Evolutionary conservation across 768 basidiomycete genomes (phyloP), one percentile per base, ranked within the genome.

Genomic region (Leccinum fibrillosum): DNA sequence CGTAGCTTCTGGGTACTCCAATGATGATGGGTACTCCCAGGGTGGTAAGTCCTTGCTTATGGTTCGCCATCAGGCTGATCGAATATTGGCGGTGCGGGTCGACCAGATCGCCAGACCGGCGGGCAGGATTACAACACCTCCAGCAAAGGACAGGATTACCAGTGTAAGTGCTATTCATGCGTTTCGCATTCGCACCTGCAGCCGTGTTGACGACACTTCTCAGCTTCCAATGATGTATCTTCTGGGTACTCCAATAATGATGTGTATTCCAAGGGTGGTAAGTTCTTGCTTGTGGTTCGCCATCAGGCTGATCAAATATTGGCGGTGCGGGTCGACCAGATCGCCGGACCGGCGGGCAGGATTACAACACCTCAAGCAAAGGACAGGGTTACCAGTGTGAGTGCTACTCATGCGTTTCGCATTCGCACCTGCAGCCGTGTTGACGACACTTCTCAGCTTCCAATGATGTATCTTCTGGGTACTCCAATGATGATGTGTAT

Each of bases 161-260:
- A 17, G 15, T 64, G 37, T 39, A 8, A 39, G 37, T 39, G 37
- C 37, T 39, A 9, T 15, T 37, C 5, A 4, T 39, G 8, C 17
- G 1, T 39, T 39, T 39, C 37, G 45, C 7, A 37, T 4, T 4
- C 4, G 32, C 6, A 6, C 13, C 44, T 3, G 44, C 19, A 45
- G 6, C 15, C 35, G 0, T 37, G 6, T 37, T 37, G 15, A 37
- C 35, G 35, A 37, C 15, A 37, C 15, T 17, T 17, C 35, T 37
- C 6, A 37, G 35, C 1, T 84, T 84, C 76, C 63, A 47, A 45
- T 15, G 34, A 32, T 12, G 32, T 32, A 26, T 53, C 59, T 12
- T 52, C 54, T 11, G 42, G 42, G 5, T 12, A 44, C 15, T 12
- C 10, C 42, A 8, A 17, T 8, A n/a, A 44, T n/a, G 19, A 45